Percentiles rank a stretch among this genome's conserved stretches.
These are phyloP conservation scores for Talaromyces sp. DNA, from an alignment of 2,329 filamentous ascomycete genomes.

Conservation along the genomic window DNA sequence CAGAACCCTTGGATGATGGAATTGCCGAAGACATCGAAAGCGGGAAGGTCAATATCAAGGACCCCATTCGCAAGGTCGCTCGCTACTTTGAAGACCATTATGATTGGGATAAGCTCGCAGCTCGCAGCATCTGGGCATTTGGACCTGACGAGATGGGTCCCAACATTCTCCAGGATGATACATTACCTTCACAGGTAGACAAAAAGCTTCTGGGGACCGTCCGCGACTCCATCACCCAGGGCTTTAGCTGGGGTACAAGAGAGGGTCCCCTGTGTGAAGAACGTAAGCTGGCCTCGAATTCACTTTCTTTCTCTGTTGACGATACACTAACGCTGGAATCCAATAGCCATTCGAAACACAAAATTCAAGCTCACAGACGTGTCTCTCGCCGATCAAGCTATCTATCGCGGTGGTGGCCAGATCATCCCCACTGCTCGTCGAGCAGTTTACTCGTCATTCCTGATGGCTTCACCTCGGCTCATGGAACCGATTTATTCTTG, in stretches of 20 bases:
- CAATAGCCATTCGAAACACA: conserved; percentile 85
- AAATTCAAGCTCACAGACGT: conserved; percentile 97
- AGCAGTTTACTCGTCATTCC: conserved; percentile 92
- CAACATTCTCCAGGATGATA: conserved; percentile 97
- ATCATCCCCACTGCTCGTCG: conserved; percentile 94
- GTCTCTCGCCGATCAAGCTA: conserved; percentile 81
- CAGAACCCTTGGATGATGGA: conserved; percentile 91
- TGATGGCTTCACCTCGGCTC: conserved; percentile 92
- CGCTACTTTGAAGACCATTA: conserved; percentile 98
- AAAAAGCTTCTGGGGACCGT: conserved; percentile 86
- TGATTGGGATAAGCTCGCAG: conserved; percentile 93
- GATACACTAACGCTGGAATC: conserved; percentile 23
- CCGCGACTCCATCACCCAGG: conserved; percentile 89
- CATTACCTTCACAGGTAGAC: conserved; percentile 89
- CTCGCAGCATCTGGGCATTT: conserved; percentile 97
- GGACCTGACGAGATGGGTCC: conserved; percentile 92
- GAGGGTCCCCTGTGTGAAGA: conserved; percentile 98
- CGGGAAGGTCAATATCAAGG: conserved; percentile 86
- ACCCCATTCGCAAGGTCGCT: conserved; percentile 88
- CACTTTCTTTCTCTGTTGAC: not conserved
- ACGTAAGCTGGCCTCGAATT: conserved; percentile 63
- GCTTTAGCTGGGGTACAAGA: conserved; percentile 93
- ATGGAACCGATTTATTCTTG: conserved; percentile 97
- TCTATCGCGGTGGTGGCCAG: conserved; percentile 92
- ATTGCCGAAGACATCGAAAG: conserved; percentile 94